These are phyloP conservation scores for Phytophthora pini DNA, from an alignment of 352 stramenopile species.

Conservation along the genomic window DNA sequence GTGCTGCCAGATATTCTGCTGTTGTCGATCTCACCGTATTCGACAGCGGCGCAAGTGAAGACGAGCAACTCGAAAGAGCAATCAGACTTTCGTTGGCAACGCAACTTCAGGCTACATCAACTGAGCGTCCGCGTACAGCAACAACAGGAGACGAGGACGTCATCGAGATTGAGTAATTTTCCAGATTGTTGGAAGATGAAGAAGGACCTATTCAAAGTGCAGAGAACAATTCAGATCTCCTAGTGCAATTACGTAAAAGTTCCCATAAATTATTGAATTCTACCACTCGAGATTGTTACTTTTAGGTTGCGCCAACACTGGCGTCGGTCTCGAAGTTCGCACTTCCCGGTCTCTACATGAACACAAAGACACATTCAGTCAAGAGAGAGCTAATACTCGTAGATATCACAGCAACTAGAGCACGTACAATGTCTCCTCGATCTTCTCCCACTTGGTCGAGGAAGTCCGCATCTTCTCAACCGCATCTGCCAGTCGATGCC, in stretches of 20 bases:
- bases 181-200: too few relatives aligned
- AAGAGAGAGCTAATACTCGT: slow-evolving; percentile 10
- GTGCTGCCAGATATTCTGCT: not conserved
- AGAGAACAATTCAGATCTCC: too few relatives aligned
- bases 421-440: slow-evolving; percentile 79
- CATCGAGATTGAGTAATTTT: slow-evolving; percentile 46
- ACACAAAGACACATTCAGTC: slow-evolving; percentile 13
- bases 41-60: slow-evolving; percentile 36
- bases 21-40: slow-evolving; percentile 45
- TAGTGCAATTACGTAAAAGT: too few relatives aligned
- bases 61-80: slow-evolving; percentile 17
- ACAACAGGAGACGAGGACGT: slow-evolving; percentile 34
- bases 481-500: slow-evolving; percentile 69
- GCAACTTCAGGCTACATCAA: not conserved
- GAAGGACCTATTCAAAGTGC: too few relatives aligned
- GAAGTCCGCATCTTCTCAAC: slow-evolving; percentile 68
- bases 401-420: slow-evolving; percentile 24
- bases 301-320: slow-evolving; percentile 11
- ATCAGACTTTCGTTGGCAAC: slow-evolving; percentile 2
- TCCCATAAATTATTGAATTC: slow-evolving; percentile 1
- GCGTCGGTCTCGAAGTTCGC: slow-evolving; percentile 4
- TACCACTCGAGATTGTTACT: slow-evolving; percentile 27
- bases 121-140: not conserved
- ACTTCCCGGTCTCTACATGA: slow-evolving; percentile 24
- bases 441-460: slow-evolving; percentile 78